Base-by-base conservation (phyloP, 768 basidiomycete genomes). In the Mycena maculata region DNA sequence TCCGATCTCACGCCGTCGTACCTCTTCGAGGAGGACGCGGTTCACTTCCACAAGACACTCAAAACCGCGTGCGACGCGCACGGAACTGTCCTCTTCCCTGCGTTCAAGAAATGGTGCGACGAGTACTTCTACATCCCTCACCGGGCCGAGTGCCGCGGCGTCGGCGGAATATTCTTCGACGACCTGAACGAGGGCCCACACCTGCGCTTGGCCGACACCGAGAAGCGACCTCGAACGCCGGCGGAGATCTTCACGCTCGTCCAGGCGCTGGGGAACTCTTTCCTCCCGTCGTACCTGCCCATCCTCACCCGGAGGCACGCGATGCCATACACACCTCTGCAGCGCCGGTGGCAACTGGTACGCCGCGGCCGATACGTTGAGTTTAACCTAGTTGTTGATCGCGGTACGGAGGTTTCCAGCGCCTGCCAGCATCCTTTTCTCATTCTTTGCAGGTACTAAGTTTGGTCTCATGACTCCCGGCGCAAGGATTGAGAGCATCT, bases 121-220 rank as follows among this genome's bases (percentile, higher is more conserved):
- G 91, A 96, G 76, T 99, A 99, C 82, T 99, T 99, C 79, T 91
- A 85, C 78, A 92, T 98, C 74, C 86, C 93, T 20, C 98, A 99
- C 77, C 89, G 98, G 13, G 76, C 80, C 31, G 98, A 99, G 81
- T 80, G 88, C 2, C 88, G 98, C 47, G 98, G 98, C 5, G 80
- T 99, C 53, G 98, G 98, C 33, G 98, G 98, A 0, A 82, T 99
- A 60, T 99, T 99, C 84, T 97, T 98, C 75, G 98, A 99, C 77
- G 98, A 99, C 76, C 87, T 99, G 62, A 88, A 85, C 71, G 84
- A 83, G 54, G 86, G 86, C 36, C 78, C 82, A 3, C 94, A 95
- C 75, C 75, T 83, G n/a, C 87, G 88, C n/a, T 82, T 95, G 33
- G 79, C 82, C 31, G 72, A 79, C 23, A 66, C 71, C 6, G 74